Evolutionary conservation across 768 basidiomycete species (phyloP), one percentile per base, ranked within the genome.

Genomic region (Podaxis mareebaensis): DNA sequence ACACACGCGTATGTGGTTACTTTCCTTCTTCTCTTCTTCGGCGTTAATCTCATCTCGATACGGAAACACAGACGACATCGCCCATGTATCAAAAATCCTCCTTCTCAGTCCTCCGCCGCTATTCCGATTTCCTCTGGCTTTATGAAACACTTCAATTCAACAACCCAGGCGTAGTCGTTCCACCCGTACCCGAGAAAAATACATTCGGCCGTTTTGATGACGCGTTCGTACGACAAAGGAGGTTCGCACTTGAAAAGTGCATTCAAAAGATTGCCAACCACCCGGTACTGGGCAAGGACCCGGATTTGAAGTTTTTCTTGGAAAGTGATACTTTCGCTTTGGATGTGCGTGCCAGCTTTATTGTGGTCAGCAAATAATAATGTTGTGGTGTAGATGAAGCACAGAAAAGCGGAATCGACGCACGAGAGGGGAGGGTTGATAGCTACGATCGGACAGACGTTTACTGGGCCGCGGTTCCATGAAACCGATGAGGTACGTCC

Each of bases 121-220:
- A 97, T 75, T 95, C 93, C 5, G 96, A 99, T 75, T 99, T 99
- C 70, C 83, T 98, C 20, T 99, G 97, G 97, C 76, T 99, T 0
- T 97, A 93, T 74, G 94, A 95, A 70, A 87, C 90, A 0, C 83
- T 99, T 1, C 89, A 88, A 0, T 73, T 77, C 67, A 98, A 98
- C 75, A 99, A 99, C 71, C 96, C 96, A 3, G 97, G 97, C 8
- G 95, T 99, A 2, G 91, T 99, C 42, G 95, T 99, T 0, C 97
- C 97, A 7, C 96, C 96, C 0, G 92, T 91, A 4, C 97, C 97
- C 0, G 97, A 96, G 74, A 99, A 99, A 81, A 93, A 91, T 65
- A 79, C 93, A 0, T 93, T 97, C 68, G 95, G 93, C 5, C 87
- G 97, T 17, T 99, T 99, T 75, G 92, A 95, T 68, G 89, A 95